Base-by-base conservation (phyloP, 1,284 basidiomycete species). In the Agroathelia rolfsii region DNA sequence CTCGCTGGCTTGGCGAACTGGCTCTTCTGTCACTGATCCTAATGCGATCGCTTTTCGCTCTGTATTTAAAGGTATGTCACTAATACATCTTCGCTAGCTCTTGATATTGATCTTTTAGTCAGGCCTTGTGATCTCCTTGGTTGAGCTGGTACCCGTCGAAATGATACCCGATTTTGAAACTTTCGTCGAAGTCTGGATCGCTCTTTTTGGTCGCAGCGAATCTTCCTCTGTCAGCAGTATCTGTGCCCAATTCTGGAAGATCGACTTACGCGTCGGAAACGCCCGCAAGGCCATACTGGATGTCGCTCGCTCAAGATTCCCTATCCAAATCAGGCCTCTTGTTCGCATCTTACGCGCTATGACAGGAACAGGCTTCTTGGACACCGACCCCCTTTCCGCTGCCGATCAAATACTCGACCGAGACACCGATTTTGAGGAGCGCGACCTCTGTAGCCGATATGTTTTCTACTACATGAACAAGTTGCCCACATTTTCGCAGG, bases 1-100 rank as follows among this genome's bases (percentile, higher is more conserved):
- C 3, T 61, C 78, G 6, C 52, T 69, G 10, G 77, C 81, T 2
- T 76, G 74, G 69, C 72, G 63, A 36, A 67, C 64, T 4, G 75
- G 70, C 1, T 81, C 80, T 5, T 67, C 72, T 2, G 59, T 87
- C 12, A 76, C 77, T 5, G 82, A 86, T 41, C 75, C 85, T 0
- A 89, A 89, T 45, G 75, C 81, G 0, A 70, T 86, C 16, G 84
- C 83, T 2, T 88, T 79, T 53, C 74, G 87, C 18, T 81, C 85
- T 13, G 76, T 90, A 11, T 49, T 90, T 37, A 90, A 90, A 68
- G 84, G 88, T 82, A 30, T 18, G 56, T 48, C 1, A 12, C 12
- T 13, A 34, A 9, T 28, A 17, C 34, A 29, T 23, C 19, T 28
- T 16, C n/a, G 9, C 19, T 11, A 16, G 3, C 22, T 34, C 8